phyloP scores from a whole-genome alignment of 768 basidiomycete genomes.

The Rhizopogon sp. region DNA sequence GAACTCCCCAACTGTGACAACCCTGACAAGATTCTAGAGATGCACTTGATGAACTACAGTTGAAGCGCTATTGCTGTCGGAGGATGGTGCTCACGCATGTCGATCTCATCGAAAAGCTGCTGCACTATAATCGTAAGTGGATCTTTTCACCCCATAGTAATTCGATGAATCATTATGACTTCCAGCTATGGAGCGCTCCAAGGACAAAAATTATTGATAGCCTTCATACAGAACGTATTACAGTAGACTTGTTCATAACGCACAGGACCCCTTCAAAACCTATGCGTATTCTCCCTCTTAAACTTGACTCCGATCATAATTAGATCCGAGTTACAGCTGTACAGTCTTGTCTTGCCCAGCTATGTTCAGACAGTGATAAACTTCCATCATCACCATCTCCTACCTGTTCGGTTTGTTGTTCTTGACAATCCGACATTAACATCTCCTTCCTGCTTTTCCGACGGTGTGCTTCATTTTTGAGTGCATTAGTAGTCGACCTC shows the following conservation, averaged over 20 bases:
- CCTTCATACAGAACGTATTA: neutral
- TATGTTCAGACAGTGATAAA: neutral
- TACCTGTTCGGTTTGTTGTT: neutral
- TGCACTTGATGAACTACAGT: slow-evolving; percentile 80
- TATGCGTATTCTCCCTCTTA: neutral
- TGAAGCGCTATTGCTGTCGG: slow-evolving; percentile 94
- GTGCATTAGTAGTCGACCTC: too few species aligned
- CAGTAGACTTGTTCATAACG: neutral
- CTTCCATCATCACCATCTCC: neutral
- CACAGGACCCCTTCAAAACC: too few species aligned
- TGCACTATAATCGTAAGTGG: slow-evolving; percentile 86
- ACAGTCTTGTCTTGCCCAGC: too few species aligned
- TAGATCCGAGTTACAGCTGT: neutral
- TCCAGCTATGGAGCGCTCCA: slow-evolving; percentile 28
- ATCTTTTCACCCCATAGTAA: slow-evolving; percentile 22
- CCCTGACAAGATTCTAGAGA: slow-evolving; percentile 46
- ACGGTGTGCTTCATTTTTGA: too few species aligned
- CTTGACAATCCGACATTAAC: too few species aligned
- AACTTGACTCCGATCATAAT: neutral
- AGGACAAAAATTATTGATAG: slow-evolving; percentile 21
- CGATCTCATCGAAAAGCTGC: slow-evolving; percentile 93
- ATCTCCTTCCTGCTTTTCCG: too few species aligned
- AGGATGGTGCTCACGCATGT: slow-evolving; percentile 98
- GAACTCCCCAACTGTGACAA: neutral
- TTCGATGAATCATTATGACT: neutral